Evolutionary conservation across 176 grass and related monocot species (phyloP), one percentile per base, ranked within the genome.

Genomic region (Sorghum bicolor): DNA sequence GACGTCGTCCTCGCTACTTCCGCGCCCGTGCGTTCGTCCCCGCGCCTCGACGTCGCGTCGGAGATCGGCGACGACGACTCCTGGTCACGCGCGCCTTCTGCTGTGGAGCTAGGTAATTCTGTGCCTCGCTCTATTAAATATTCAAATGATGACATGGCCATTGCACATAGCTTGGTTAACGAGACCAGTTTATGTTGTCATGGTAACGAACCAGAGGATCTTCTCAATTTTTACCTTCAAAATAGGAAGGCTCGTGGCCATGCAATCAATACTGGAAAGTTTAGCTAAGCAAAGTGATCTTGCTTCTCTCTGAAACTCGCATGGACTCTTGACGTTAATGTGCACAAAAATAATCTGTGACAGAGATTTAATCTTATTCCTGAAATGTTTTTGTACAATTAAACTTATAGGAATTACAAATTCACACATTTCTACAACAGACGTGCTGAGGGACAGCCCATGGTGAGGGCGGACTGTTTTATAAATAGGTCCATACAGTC

Each of bases 1-100:
- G 80, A 47, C 38, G 70, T 66, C 58, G 28, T 88, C 30, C 82
- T 88, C 71, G 84, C 86, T 5, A 85, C 87, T 6, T 85, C 89
- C 26, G 65, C 76, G 64, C 75, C 82, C 1, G 72, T 29, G 38
- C 41, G 78, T 26, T 62, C 82, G 36, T 85, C 76, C 60, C 36
- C 70, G 45, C 77, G 47, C 47, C 74, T 87, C n/a, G 82, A 39
- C 86, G 76, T 24, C 63, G 80, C 76, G 24, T 89, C 79, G 8
- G 84, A 81, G 37, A 78, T 86, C 16, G 84, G 58, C 15, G 92
- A 91, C 22, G 79, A 90, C 0, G 82, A 84, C 47, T 75, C 76
- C 0, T 84, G 81, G 87, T 84, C 87, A 11, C 69, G 77, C 37
- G 76, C 82, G 14, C 82, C 76, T 86, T 81, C 82, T 55, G 85